phyloP scores from a whole-genome alignment of 179 eudicot genomes.

The Heliamphora ciliata region DNA sequence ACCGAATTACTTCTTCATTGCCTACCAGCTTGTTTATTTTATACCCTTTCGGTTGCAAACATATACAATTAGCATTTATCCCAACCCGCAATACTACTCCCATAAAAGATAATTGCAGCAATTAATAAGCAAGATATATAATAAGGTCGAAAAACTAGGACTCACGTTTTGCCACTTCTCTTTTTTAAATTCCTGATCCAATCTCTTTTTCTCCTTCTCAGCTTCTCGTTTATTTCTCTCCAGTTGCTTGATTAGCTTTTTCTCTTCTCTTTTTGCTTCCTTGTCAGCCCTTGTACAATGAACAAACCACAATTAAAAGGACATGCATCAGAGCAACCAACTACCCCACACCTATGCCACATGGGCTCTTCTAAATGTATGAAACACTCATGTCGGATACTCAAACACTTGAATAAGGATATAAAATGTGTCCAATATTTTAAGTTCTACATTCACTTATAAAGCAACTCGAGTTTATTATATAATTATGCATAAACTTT shows the following conservation, averaged over 20 bases:
- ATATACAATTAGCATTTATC: neutral
- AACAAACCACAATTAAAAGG: slow-evolving; percentile 6
- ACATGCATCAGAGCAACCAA: slow-evolving; percentile 13
- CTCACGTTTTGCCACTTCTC: slow-evolving; percentile 82
- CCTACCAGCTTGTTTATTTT: neutral
- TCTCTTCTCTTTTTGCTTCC: slow-evolving; percentile 44
- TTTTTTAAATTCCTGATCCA: slow-evolving; percentile 72
- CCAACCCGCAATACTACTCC: neutral
- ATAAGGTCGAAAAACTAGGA: slow-evolving; percentile 1
- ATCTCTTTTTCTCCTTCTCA: slow-evolving; percentile 69
- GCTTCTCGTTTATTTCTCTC: slow-evolving; percentile 67
- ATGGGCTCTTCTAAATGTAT: no score
- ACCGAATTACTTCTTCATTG: neutral
- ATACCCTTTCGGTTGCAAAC: no score
- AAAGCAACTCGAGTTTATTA: no score
- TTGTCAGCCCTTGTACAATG: slow-evolving; percentile 56
- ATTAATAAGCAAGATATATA: neutral
- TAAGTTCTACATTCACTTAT: no score
- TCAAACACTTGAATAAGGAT: no score
- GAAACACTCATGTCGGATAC: no score
- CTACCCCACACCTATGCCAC: neutral
- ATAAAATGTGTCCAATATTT: no score
- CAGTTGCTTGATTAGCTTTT: slow-evolving; percentile 50
- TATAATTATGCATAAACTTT: no score
- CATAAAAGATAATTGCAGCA: neutral